Evolutionary conservation across 108 stramenopile species (phyloP).

Genomic region (Hondaea fermentalgiana): DNA sequence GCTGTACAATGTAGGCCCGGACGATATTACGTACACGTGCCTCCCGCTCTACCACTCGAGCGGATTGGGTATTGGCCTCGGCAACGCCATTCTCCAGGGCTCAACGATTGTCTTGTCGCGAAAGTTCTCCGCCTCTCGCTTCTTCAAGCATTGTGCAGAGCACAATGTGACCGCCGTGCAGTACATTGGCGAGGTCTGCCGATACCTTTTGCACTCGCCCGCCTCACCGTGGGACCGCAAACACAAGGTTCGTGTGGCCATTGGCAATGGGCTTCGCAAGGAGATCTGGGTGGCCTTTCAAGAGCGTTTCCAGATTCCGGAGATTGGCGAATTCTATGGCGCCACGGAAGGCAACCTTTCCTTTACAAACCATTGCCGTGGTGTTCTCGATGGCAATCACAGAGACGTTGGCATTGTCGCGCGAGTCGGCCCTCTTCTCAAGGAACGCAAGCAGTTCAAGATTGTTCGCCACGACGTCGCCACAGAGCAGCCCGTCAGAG

Average conservation of each 20-base stretch:
- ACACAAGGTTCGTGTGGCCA: conserved; percentile 36
- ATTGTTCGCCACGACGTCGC: conserved; percentile 33
- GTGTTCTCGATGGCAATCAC: neutral
- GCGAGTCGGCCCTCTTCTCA: neutral
- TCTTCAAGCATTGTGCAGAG: conserved; percentile 26
- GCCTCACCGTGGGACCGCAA: neutral
- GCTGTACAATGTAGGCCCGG: neutral
- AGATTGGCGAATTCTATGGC: conserved; percentile 49
- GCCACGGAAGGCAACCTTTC: conserved; percentile 48
- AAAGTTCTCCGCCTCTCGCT: conserved; percentile 39
- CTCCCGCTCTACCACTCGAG: conserved; percentile 51
- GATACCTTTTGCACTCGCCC: conserved; percentile 27
- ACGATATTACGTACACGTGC: conserved; percentile 39
- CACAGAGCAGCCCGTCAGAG: conserved; percentile 28
- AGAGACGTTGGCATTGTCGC: conserved; percentile 44
- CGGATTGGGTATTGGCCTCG: conserved; percentile 35
- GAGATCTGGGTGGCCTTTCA: conserved; percentile 45
- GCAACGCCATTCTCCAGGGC: neutral
- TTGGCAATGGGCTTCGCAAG: conserved; percentile 54
- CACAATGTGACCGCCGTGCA: conserved; percentile 34
- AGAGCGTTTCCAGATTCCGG: conserved; percentile 27
- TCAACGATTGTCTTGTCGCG: conserved; percentile 27
- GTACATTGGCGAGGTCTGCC: conserved; percentile 53
- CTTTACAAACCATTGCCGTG: neutral
- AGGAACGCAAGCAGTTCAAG: neutral